These are phyloP conservation scores for Colletotrichum somersetense DNA, from an alignment of 2,329 filamentous ascomycete species.

Conservation along the genomic window DNA sequence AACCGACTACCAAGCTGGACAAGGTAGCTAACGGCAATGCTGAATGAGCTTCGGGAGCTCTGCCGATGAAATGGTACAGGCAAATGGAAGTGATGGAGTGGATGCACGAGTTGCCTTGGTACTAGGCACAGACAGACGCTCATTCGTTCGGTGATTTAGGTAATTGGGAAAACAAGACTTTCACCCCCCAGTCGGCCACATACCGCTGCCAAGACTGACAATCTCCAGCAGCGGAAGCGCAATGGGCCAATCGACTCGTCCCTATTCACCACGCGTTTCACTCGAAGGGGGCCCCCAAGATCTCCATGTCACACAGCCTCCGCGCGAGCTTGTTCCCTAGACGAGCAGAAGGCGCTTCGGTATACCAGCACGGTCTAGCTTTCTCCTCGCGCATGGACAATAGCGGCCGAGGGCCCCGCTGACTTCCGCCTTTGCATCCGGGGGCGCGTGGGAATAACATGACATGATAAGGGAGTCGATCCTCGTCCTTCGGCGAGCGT, in stretches of 20 bases:
- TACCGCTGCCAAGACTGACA: slow-evolving; percentile 35
- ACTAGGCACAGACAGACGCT: not conserved
- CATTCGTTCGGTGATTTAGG: not conserved
- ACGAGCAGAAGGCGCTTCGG: slow-evolving; percentile 14
- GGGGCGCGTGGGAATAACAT: slow-evolving; percentile 4
- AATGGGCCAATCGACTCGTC: slow-evolving; percentile 24
- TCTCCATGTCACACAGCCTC: not conserved
- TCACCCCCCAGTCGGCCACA: not conserved
- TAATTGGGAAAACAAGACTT: not conserved
- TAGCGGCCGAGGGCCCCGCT: slow-evolving; percentile 8
- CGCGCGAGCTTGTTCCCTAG: not conserved
- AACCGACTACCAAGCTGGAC: not conserved
- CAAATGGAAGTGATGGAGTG: not conserved
- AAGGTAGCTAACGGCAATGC: not conserved
- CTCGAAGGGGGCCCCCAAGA: slow-evolving; percentile 5
- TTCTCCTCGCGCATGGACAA: not conserved
- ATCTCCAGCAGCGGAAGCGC: slow-evolving; percentile 30
- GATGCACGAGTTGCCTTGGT: slow-evolving; percentile 11
- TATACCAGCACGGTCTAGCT: slow-evolving; percentile 12
- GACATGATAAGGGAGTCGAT: slow-evolving; percentile 34
- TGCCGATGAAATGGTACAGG: not conserved
- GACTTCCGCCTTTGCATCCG: not conserved
- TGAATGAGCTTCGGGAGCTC: not conserved
- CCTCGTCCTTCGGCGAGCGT: slow-evolving; percentile 14
- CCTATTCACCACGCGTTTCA: slow-evolving; percentile 34